Conservation (phyloP, 257 asterid genomes). For the Solanum corneliomulleri region DNA sequence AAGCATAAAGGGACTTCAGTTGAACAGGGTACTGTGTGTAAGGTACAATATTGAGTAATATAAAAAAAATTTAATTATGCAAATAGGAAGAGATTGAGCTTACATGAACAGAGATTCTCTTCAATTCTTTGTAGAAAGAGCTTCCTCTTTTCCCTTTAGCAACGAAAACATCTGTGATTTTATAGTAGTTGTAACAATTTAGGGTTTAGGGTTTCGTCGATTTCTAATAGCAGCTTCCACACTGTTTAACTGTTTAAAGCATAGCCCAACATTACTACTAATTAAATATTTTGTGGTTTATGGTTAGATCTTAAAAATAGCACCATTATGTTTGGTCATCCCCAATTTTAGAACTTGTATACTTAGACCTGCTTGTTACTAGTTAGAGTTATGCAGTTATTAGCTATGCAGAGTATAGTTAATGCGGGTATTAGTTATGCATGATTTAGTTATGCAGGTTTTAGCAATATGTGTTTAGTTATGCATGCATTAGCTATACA, state of each 20-base stretch:
- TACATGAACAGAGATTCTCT: too few relatives aligned
- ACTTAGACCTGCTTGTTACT: too few relatives aligned
- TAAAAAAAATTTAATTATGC: neutral
- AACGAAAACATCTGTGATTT: constrained; percentile 71
- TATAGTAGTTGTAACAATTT: neutral
- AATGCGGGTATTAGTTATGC: too few relatives aligned
- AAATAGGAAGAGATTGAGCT: neutral
- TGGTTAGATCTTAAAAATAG: neutral
- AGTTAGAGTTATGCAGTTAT: too few relatives aligned
- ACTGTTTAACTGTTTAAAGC: neutral
- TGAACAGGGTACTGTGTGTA: neutral
- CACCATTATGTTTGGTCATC: neutral
- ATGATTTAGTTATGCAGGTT: too few relatives aligned
- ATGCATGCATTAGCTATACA: accelerated
- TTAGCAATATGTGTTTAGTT: too few relatives aligned
- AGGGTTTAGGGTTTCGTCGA: neutral
- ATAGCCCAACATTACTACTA: neutral
- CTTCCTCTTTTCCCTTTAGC: constrained; percentile 90
- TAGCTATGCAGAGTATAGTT: too few relatives aligned
- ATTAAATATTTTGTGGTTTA: neutral
- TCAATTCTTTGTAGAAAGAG: constrained; percentile 51
- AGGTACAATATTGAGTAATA: neutral
- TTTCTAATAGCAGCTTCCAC: neutral
- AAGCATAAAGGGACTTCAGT: neutral
- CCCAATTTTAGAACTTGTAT: neutral